A percentile compares a stretch with the other conserved stretches of the same genome.
Conservation (phyloP, 768 basidiomycete genomes). For the Boletus speciosus region DNA sequence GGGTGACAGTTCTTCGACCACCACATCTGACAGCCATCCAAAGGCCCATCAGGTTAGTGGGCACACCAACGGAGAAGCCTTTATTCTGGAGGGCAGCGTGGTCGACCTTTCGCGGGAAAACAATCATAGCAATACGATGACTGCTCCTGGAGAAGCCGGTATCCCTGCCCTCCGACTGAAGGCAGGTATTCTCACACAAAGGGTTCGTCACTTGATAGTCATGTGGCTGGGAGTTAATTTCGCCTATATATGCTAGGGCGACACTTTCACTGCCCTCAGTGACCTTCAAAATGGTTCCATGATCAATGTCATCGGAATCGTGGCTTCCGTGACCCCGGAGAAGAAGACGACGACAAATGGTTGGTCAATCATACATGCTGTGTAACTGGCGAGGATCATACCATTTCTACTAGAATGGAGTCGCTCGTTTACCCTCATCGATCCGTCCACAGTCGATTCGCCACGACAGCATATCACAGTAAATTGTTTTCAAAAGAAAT, state of each 20-base stretch:
- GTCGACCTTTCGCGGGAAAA: not conserved
- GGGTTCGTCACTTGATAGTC: slow-evolving; percentile 18
- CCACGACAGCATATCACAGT: slow-evolving; percentile 30
- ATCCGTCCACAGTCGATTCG: slow-evolving; percentile 43
- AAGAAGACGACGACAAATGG: slow-evolving; percentile 24
- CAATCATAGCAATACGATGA: not conserved
- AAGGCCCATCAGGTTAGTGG: not conserved
- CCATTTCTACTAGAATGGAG: slow-evolving; percentile 41
- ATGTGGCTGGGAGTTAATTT: not conserved
- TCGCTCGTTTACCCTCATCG: slow-evolving; percentile 45
- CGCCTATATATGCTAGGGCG: slow-evolving; percentile 20
- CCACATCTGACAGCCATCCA: not conserved
- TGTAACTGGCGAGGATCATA: not conserved
- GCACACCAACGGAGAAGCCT: not conserved
- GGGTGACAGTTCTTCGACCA: not conserved
- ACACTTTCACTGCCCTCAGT: slow-evolving; percentile 20
- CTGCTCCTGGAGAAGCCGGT: not conserved
- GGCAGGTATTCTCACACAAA: slow-evolving; percentile 27
- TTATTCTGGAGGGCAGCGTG: not conserved
- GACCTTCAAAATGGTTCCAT: slow-evolving; percentile 12
- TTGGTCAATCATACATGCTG: slow-evolving; percentile 12
- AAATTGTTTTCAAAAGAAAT: slow-evolving; percentile 51
- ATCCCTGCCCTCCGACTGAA: slow-evolving; percentile 3
- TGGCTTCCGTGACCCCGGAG: slow-evolving; percentile 12
- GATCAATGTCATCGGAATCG: slow-evolving; percentile 34